Evolutionary conservation across 352 stramenopile species (phyloP), one percentile per base, ranked within the genome.

Genomic region (Phytophthora colocasiae): DNA sequence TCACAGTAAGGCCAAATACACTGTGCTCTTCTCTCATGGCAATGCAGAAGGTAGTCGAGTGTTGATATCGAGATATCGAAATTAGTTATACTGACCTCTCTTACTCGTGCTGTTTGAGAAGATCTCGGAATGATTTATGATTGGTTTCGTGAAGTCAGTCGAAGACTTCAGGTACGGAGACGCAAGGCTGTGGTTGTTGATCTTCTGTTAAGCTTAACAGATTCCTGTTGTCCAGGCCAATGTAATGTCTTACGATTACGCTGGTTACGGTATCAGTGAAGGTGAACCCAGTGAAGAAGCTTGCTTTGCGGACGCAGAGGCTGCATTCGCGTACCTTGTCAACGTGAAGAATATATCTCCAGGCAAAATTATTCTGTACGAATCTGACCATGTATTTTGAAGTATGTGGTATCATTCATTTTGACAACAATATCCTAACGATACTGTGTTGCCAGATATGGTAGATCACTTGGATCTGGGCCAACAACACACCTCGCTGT

Each of bases 101-200:
- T 46, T 45, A 9, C 58, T 45, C 49, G 15, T 48, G 22, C 12
- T 31, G 10, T 26, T 19, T 14, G 12, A 19, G 22, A 47, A 95
- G 96, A 99, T 69, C 66, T 99, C n/a, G 95, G 94, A 5, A 98
- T 98, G 90, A 98, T 98, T 44, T 98, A 98, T 70, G 92, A 98
- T 66, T 99, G 96, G 96, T 98, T 99, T 74, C 90, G 92, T 46
- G 93, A 98, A 80, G 74, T 99, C 34, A 81, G 89, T 36, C 78
- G 89, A 14, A 80, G 83, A 27, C 63, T 96, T 49, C 68, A 91
- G 66, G 85, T 94, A 38, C n/a, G 10, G 29, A 8, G 6, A 11
- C 51, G 9, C 15, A 12, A 47, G 19, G 3, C 22, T 38, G 6
- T 24, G 12, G 14, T 29, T 41, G 2, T 19, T 19, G 24, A 56